Conservation (phyloP, 768 basidiomycete species). For the Roridomyces roridus region DNA sequence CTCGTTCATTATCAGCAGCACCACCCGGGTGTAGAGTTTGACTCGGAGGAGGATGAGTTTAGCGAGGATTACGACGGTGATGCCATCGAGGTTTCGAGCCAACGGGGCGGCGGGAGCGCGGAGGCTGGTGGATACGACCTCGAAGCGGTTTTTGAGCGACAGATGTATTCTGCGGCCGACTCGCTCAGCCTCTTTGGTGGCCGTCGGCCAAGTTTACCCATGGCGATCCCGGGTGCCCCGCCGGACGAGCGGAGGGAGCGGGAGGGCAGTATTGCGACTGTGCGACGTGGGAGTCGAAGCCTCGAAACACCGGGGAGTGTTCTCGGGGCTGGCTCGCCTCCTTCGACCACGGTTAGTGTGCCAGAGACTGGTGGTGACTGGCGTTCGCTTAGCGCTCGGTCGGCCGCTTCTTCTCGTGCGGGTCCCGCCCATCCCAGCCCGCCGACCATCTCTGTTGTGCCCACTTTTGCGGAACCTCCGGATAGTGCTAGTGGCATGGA, state of each 20-base stretch:
- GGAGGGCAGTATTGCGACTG: constrained; percentile 62
- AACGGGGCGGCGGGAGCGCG: constrained; percentile 22
- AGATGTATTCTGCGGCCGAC: constrained; percentile 18
- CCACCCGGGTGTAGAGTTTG: constrained; percentile 25
- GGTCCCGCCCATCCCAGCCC: not conserved
- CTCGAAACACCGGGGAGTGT: constrained; percentile 52
- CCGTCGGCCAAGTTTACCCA: constrained; percentile 66
- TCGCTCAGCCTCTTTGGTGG: constrained; percentile 6
- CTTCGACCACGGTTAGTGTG: constrained; percentile 30
- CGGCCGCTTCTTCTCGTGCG: constrained; percentile 17
- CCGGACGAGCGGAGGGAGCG: constrained; percentile 29
- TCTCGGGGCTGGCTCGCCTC: constrained; percentile 20
- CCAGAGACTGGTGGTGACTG: constrained; percentile 65
- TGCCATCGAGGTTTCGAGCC: constrained; percentile 18
- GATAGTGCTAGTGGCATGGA: constrained; percentile 30
- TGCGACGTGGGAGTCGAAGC: constrained; percentile 68
- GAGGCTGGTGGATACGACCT: constrained; percentile 31
- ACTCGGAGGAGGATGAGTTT: constrained; percentile 22
- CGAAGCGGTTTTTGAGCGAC: constrained; percentile 31
- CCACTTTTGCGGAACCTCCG: constrained; percentile 16
- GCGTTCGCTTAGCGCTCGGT: constrained; percentile 55
- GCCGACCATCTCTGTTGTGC: not conserved
- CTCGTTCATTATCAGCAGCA: constrained; percentile 23
- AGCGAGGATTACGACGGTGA: constrained; percentile 15
- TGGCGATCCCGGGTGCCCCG: constrained; percentile 56